Percentiles rank a stretch among this genome's conserved stretches.
These are phyloP conservation scores for Cercophora newfieldiana DNA, from an alignment of 495 filamentous ascomycete species.

Conservation along the genomic window DNA sequence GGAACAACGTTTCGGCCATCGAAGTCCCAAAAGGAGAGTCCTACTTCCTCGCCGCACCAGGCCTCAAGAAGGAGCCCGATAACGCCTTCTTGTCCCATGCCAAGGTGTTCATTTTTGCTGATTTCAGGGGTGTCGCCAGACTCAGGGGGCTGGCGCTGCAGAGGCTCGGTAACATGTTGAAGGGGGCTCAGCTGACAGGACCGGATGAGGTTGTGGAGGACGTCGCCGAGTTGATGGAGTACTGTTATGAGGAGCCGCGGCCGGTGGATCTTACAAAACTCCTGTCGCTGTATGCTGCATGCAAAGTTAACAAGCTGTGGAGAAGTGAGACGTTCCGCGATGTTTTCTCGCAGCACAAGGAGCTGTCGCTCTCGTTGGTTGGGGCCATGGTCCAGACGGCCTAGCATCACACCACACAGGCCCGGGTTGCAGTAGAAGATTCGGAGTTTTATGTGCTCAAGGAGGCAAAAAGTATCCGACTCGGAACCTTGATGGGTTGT, in stretches of 20 bases:
- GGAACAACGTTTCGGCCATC: no score
- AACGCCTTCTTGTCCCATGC: slow-evolving; percentile 5
- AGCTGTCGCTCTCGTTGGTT: neutral
- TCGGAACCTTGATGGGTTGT: no score
- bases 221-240: neutral
- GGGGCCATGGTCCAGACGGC: neutral
- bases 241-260: slow-evolving; percentile 2
- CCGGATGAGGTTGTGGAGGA: neutral
- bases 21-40: neutral
- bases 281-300: neutral
- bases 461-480: no score
- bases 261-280: neutral
- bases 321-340: neutral
- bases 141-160: neutral
- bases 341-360: neutral
- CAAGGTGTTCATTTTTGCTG: slow-evolving; percentile 8
- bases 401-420: no score
- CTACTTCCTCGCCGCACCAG: neutral
- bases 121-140: slow-evolving; percentile 9
- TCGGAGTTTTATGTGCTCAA: no score
- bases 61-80: neutral
- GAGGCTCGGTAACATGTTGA: neutral
- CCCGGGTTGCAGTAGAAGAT: no score
- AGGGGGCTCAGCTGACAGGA: neutral
- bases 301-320: neutral